Conservation (phyloP, 306 rosid species). For the Psophocarpus tetragonolobus region DNA sequence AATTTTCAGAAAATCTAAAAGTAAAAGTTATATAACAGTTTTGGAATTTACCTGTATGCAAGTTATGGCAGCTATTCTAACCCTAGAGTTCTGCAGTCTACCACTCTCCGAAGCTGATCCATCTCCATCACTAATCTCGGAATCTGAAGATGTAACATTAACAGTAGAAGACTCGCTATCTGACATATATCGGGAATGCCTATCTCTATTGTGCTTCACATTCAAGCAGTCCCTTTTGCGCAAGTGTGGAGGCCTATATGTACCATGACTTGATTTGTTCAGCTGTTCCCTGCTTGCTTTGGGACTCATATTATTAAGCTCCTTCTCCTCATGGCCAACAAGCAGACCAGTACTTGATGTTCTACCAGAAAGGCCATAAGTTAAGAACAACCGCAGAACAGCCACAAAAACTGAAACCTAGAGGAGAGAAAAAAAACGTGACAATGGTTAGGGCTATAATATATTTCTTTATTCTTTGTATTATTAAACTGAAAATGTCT, state of each 20-base stretch:
- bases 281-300: conserved; percentile 49
- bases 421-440: conserved; percentile 30
- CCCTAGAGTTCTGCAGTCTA: conserved; percentile 56
- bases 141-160: conserved; percentile 79
- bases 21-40: neutral
- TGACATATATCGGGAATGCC: conserved; percentile 42
- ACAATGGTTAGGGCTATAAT: conserved; percentile 12
- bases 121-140: conserved; percentile 91
- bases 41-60: conserved; percentile 76
- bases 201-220: conserved; percentile 47
- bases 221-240: conserved; percentile 62
- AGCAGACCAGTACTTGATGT: conserved; percentile 39
- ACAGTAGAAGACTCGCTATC: conserved; percentile 58
- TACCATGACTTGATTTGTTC: conserved; percentile 44
- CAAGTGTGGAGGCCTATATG: conserved; percentile 93
- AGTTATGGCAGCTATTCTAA: conserved; percentile 81
- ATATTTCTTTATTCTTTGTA: conserved; percentile 7
- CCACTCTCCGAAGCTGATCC: conserved; percentile 58
- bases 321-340: conserved; percentile 48
- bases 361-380: conserved; percentile 66
- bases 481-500: conserved; percentile 5
- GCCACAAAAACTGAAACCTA: conserved; percentile 88
- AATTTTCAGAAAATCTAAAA: conserved; percentile 24
- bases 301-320: conserved; percentile 29
- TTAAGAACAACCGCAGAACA: conserved; percentile 69